Evolutionary conservation across 495 filamentous ascomycete genomes (phyloP), one percentile per base, ranked within the genome.

Genomic region (Annulohypoxylon stygium): DNA sequence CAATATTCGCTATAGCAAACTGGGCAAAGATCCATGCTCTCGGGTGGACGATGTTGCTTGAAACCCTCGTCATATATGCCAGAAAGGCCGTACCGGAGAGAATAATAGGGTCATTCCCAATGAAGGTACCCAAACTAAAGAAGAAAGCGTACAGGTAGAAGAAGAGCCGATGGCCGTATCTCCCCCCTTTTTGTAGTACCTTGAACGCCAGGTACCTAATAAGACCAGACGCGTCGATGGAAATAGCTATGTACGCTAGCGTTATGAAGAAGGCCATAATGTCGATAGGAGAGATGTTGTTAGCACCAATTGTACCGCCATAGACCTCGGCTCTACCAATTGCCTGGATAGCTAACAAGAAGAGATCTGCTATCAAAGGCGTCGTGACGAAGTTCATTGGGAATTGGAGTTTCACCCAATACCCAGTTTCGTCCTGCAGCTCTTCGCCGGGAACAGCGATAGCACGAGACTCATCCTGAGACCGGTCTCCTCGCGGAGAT

Each of bases 221-320:
- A 7, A 91, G 79, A 18, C 90, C 90, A 3, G 90, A 91, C 1
- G 89, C 89, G 71, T 92, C 90, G 75, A 92, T 90, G 3, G 90
- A 92, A 65, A 92, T 92, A 60, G 90, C 90, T 73, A 92, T 91
- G 78, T 92, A 92, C 3, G 90, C 89, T n/a, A 91, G 80, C 0
- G 90, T 89, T 61, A 91, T 82, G 81, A 92, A 92, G 79, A 92
- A 91, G 39, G 79, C 77, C 86, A 92, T 89, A 73, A 92, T 91
- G 60, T 90, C 88, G 67, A 89, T 82, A 0, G 89, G 89, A 1
- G 79, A 82, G 74, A 92, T 92, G 68, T 85, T 78, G 76, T 89
- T 78, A 3, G 89, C 81, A 3, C 90, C 90, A 23, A 90, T 69
- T 0, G 88, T 91, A 20, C 90, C 90, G 69, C 87, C 89, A 34